A percentile compares a stretch with the other conserved stretches of the same genome.
Conservation (phyloP, 2,329 filamentous ascomycete genomes). For the Pezicula neosporulosa region DNA sequence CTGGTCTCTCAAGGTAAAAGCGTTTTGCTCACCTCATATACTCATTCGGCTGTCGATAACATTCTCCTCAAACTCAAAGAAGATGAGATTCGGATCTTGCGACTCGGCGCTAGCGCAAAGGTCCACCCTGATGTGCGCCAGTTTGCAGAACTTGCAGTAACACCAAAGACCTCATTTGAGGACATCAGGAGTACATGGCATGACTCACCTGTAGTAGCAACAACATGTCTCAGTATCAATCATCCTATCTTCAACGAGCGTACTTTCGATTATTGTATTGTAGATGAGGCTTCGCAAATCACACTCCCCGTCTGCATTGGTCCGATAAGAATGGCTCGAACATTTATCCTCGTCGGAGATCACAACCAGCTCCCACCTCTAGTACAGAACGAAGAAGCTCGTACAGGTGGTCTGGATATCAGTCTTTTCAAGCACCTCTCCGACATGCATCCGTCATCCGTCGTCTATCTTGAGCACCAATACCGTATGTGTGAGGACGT, state of each 20-base stretch:
- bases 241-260: conserved; percentile 86
- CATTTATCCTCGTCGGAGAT: conserved; percentile 93
- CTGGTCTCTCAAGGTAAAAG: conserved; percentile 87
- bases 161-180: conserved; percentile 73
- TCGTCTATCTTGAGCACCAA: conserved; percentile 90
- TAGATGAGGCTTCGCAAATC: conserved; percentile 97
- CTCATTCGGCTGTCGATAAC: conserved; percentile 96
- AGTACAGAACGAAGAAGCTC: conserved; percentile 87
- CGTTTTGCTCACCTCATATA: conserved; percentile 91
- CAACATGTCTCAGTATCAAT: conserved; percentile 88
- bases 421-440: conserved; percentile 93
- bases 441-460: conserved; percentile 80
- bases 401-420: conserved; percentile 81
- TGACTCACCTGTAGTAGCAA: conserved; percentile 84
- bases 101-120: conserved; percentile 82
- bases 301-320: conserved; percentile 92
- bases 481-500: conserved; percentile 99
- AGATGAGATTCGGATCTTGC: conserved; percentile 73
- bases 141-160: conserved; percentile 76
- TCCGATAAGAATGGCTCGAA: conserved; percentile 86
- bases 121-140: conserved; percentile 83
- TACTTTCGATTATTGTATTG: conserved; percentile 95
- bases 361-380: conserved; percentile 94
- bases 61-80: conserved; percentile 88
- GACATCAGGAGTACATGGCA: conserved; percentile 84